Evolutionary conservation across 1,139 yeast genomes (phyloP).

Genomic region (Debaryomyces fabryi): DNA sequence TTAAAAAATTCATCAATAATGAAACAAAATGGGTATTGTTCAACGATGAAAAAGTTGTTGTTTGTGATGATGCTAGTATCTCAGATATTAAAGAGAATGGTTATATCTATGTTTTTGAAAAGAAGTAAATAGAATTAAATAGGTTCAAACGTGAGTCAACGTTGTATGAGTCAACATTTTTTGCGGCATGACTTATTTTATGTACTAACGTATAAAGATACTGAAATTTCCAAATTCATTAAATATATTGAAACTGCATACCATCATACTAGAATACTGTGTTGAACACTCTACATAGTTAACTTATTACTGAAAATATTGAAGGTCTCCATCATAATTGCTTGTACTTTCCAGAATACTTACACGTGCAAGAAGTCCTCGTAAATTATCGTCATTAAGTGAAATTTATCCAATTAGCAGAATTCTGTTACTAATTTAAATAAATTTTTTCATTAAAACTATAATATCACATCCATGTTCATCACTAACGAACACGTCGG

Average conservation of each 20-base stretch:
- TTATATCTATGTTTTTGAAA: constrained; percentile 57
- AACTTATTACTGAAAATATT: neutral
- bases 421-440: neutral
- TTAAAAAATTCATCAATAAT: constrained; percentile 46
- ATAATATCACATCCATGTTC: constrained; percentile 53
- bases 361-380: constrained; percentile 3
- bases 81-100: constrained; percentile 66
- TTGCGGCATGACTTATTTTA: neutral
- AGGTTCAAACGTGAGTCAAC: neutral
- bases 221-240: neutral
- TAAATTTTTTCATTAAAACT: neutral
- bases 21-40: constrained; percentile 75
- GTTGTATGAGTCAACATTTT: neutral
- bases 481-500: constrained; percentile 81
- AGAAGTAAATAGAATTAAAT: neutral
- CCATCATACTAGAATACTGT: neutral
- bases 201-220: neutral
- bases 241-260: neutral
- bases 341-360: neutral
- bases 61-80: constrained; percentile 62
- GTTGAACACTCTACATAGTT: neutral
- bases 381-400: constrained; percentile 4
- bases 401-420: constrained; percentile 1
- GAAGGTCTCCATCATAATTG: neutral
- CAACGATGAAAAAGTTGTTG: constrained; percentile 92